phyloP scores from a whole-genome alignment of 2,329 filamentous ascomycete genomes.

The Zymoseptoria ardabiliae region DNA sequence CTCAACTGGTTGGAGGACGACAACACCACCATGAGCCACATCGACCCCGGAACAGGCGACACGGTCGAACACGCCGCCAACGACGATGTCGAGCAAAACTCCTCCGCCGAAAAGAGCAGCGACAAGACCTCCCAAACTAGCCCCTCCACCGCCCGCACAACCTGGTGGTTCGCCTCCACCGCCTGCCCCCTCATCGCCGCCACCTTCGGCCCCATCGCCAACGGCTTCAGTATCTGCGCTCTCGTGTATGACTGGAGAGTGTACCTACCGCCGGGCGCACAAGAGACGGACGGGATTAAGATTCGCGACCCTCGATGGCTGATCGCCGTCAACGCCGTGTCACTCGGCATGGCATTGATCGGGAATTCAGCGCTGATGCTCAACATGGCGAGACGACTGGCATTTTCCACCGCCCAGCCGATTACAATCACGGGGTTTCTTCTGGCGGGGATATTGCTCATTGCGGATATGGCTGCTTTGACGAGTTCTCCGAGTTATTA shows the following conservation, averaged over 20 bases:
- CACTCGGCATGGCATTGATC: conserved; percentile 46
- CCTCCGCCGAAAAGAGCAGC: conserved; percentile 8
- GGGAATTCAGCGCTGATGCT: conserved; percentile 50
- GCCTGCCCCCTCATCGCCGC: conserved; percentile 50
- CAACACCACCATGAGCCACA: conserved; percentile 19
- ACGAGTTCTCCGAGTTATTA: conserved; percentile 40
- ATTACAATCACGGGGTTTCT: conserved; percentile 56
- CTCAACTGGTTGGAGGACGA: background rate
- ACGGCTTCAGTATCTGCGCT: conserved; percentile 38
- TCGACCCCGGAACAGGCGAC: conserved; percentile 47
- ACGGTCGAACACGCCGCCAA: conserved; percentile 42
- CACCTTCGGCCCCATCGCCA: conserved; percentile 35
- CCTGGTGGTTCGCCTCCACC: conserved; percentile 57
- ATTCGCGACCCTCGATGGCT: conserved; percentile 49
- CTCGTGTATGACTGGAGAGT: conserved; percentile 51
- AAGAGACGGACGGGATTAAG: conserved; percentile 37
- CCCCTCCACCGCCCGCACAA: conserved; percentile 35
- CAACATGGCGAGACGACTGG: conserved; percentile 52
- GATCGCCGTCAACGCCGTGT: conserved; percentile 46
- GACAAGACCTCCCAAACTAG: conserved; percentile 30
- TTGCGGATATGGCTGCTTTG: conserved; percentile 43
- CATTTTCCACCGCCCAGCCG: conserved; percentile 50
- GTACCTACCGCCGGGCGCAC: conserved; percentile 38
- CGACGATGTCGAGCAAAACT: conserved; percentile 32
- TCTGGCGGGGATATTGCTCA: conserved; percentile 47